phyloP scores from a whole-genome alignment of 352 stramenopile species.

The Phytophthora foliorum region DNA sequence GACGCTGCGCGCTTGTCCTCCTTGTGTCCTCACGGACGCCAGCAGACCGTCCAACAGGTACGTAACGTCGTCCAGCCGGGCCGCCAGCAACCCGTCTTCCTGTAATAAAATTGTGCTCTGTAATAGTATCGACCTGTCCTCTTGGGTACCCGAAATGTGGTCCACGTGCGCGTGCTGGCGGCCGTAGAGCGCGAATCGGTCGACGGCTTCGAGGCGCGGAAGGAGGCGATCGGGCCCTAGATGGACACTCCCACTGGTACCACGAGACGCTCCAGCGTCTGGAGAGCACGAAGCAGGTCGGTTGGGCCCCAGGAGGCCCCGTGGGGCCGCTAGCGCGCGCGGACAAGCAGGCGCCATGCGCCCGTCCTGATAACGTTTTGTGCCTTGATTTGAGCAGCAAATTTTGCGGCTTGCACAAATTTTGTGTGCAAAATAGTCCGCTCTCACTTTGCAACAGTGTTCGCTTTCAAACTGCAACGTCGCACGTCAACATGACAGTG shows the following conservation, averaged over 20 bases:
- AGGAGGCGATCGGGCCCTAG: constrained; percentile 8
- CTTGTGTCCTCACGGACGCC: constrained; percentile 1
- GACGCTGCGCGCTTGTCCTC: constrained; percentile 37
- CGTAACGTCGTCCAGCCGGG: constrained; percentile 61
- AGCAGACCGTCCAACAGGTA: constrained; percentile 74
- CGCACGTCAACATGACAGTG: not conserved
- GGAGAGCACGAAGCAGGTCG: not conserved
- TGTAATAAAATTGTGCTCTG: constrained; percentile 70
- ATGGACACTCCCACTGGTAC: not conserved
- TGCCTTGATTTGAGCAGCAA: constrained; percentile 1
- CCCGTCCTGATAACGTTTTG: constrained; percentile 4
- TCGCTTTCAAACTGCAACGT: not conserved
- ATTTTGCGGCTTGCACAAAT: not conserved
- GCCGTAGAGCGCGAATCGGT: constrained; percentile 63
- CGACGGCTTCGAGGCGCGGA: constrained; percentile 32
- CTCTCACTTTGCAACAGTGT: not conserved
- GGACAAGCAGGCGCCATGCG: constrained; percentile 23
- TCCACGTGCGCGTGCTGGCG: constrained; percentile 51
- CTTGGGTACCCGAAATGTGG: constrained; percentile 21
- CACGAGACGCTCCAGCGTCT: constrained; percentile 8
- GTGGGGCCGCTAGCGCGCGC: not conserved
- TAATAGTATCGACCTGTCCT: constrained; percentile 25
- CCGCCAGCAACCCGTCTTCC: constrained; percentile 60
- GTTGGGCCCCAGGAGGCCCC: not conserved
- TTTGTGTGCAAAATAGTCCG: not conserved